A percentile compares a stretch with the other conserved stretches of the same genome.
Evolutionary conservation across 2,329 filamentous ascomycete genomes (phyloP).

Genomic region (Fusarium setosum): DNA sequence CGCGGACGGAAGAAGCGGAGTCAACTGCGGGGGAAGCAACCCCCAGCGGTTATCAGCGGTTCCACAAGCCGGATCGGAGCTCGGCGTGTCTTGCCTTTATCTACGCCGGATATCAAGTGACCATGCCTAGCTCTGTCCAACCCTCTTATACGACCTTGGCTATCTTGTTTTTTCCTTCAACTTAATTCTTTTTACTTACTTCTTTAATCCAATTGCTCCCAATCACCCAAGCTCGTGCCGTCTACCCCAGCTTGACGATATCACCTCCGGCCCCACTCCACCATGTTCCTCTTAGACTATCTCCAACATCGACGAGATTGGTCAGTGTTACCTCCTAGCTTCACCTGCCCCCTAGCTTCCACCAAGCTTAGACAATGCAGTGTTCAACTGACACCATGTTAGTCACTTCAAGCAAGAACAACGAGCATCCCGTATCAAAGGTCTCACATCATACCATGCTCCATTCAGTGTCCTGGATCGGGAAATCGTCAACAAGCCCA

Average conservation of each 20-base stretch:
- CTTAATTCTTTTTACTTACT: neutral
- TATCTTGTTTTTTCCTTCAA: neutral
- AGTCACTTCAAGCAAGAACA: constrained; percentile 86
- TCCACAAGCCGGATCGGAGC: constrained; percentile 21
- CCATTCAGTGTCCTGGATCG: constrained; percentile 74
- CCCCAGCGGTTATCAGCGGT: constrained; percentile 30
- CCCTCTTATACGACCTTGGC: neutral
- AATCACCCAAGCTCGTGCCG: too few relatives aligned
- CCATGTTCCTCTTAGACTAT: constrained; percentile 65
- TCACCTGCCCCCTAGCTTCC: neutral
- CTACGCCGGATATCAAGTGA: constrained; percentile 7
- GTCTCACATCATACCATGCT: constrained; percentile 73
- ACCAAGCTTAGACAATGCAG: neutral
- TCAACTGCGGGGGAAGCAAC: constrained; percentile 20
- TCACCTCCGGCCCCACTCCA: neutral
- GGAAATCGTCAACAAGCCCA: constrained; percentile 76
- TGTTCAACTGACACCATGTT: constrained; percentile 42
- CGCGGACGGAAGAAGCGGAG: constrained; percentile 16
- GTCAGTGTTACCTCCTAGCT: constrained; percentile 52
- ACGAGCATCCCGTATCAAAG: constrained; percentile 75
- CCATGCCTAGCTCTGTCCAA: neutral
- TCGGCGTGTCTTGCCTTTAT: constrained; percentile 12
- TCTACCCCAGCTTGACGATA: neutral
- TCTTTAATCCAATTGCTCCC: neutral
- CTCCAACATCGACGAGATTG: constrained; percentile 78